Base-by-base conservation (phyloP, 805 yeast species). In the Ogataea ganodermae region DNA sequence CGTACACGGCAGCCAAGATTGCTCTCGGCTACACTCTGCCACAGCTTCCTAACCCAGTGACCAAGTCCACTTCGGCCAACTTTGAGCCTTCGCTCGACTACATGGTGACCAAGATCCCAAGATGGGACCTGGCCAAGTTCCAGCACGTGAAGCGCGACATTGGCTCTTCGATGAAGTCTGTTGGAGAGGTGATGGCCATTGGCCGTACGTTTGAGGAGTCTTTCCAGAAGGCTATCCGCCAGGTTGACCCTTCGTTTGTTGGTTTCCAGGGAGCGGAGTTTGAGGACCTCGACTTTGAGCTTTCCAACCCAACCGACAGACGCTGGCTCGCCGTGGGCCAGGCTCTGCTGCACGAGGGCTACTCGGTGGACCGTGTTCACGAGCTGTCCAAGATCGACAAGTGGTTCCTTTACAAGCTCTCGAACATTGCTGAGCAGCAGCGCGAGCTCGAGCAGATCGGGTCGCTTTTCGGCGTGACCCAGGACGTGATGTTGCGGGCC, bases 101-200 rank as follows among this genome's bases (percentile, higher is more conserved):
- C 72, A 83, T 91, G 75, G 99, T 92, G 49, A 89, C 96, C 60
- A 92, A 92, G 79, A 90, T 92, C 65, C 99, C 99, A 60, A 84
- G 97, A 73, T 92, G 99, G 99, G 99, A 92, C 76, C 76, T 92
- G 69, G 71, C 94, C 58, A 92, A 92, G 78, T 94, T 92, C 76
- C 95, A 87, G 68, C 96, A 89, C 64, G 99, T 92, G 54, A 87
- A 89, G 68, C 82, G 96, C 69, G 89, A 86, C 53, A 86, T 92
- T 65, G 96, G 97, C 40, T 88, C 96, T 8, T 83, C 97, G 36
- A 92, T 92, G 99, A 92, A 92, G 71, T 91, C 97, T 50, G 99
- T 92, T 46, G 99, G 99, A 69, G 99, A 92, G 72, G 99, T 92
- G 50, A 92, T 92, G 99, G 95, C 97, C 38, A 94, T 92, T 65